Conservation (phyloP, 371 early-diverging fungal genomes). For the Mucor piriformis region DNA sequence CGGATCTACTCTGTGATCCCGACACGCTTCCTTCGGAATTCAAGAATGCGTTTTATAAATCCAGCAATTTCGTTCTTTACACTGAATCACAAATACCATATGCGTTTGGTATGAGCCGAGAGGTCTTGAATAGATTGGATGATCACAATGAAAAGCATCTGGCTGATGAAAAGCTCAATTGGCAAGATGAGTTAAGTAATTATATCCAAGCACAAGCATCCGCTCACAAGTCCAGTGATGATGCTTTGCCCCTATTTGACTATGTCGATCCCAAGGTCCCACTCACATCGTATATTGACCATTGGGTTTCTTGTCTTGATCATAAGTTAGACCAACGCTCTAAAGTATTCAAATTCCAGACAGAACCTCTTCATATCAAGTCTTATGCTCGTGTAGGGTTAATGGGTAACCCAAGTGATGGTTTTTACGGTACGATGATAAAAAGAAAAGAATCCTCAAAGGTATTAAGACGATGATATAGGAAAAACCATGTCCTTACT, state of each 20-base stretch:
- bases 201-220: not conserved
- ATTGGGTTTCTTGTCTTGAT: conserved; percentile 22
- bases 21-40: not conserved
- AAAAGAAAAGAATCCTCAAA: not conserved
- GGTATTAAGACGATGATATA: conserved; percentile 1
- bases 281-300: conserved; percentile 6
- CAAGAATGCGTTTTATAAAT: not conserved
- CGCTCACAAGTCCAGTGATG: not conserved
- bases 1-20: conserved; percentile 34
- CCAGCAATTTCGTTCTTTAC: conserved; percentile 3
- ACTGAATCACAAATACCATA: not conserved
- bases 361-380: conserved; percentile 35
- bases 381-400: conserved; percentile 71
- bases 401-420: conserved; percentile 77
- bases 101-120: conserved; percentile 19
- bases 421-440: conserved; percentile 56
- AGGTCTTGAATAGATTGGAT: conserved; percentile 11
- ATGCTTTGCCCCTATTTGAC: not conserved
- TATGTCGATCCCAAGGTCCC: conserved; percentile 11
- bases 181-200: not conserved
- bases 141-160: conserved; percentile 4
- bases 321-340: not conserved
- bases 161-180: not conserved
- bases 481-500: conserved; percentile 65
- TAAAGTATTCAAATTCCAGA: conserved; percentile 6